Conservation (phyloP, 306 rosid species). For the Lathyrus aphaca region DNA sequence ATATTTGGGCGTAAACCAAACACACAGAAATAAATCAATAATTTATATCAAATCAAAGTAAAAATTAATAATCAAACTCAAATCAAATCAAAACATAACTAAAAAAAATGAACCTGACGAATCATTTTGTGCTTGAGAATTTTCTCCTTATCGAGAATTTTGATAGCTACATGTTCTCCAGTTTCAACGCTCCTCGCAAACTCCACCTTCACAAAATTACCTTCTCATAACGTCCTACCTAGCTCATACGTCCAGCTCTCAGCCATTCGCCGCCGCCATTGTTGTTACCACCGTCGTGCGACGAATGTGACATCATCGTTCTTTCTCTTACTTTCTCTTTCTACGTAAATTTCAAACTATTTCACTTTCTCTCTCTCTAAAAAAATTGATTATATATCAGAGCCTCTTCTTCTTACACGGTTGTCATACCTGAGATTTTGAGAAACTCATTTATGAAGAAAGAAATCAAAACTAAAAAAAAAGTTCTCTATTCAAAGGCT, state of each 20-base stretch:
- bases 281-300: background rate
- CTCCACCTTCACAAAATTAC: slow-evolving; percentile 90
- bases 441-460: no score
- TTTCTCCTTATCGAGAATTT: slow-evolving; percentile 80
- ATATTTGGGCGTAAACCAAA: no score
- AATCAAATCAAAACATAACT: background rate
- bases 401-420: no score
- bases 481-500: no score
- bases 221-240: slow-evolving; percentile 90
- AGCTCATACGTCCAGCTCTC: slow-evolving; percentile 81
- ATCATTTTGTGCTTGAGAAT: slow-evolving; percentile 93
- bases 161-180: slow-evolving; percentile 72
- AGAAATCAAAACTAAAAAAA: no score
- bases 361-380: background rate
- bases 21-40: background rate
- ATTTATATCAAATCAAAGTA: background rate
- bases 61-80: background rate
- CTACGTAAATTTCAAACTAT: background rate
- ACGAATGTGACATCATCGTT: slow-evolving; percentile 54
- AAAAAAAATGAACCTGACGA: slow-evolving; percentile 51
- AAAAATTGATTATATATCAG: no score
- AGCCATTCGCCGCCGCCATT: slow-evolving; percentile 36
- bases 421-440: no score
- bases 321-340: background rate
- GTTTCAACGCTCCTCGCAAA: slow-evolving; percentile 67